Conservation (phyloP, 306 rosid genomes). For the Bauhinia variegata region DNA sequence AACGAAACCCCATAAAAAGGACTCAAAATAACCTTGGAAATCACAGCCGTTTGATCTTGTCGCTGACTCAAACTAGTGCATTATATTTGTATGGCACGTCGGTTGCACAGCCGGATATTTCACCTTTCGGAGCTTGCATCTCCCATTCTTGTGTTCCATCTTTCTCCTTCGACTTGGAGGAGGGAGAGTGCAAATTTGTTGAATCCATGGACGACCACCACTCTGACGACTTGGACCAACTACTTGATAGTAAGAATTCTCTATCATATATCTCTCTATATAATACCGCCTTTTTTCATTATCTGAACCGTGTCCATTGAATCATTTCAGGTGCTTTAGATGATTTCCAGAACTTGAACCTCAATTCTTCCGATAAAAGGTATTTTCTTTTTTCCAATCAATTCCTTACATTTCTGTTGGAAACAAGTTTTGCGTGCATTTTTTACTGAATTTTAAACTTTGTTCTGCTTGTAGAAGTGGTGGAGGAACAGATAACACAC, state of each 20-base stretch:
- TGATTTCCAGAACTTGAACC: slow-evolving; percentile 80
- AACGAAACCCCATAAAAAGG: too few relatives aligned
- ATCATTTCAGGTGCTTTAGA: slow-evolving; percentile 86
- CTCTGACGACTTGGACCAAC: slow-evolving; percentile 75
- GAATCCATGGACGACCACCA: slow-evolving; percentile 64
- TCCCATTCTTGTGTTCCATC: not conserved
- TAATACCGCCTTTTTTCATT: not conserved
- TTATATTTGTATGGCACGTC: not conserved
- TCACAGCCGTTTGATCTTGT: not conserved
- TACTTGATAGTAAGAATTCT: slow-evolving; percentile 69
- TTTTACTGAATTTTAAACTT: slow-evolving; percentile 9
- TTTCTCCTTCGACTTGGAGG: not conserved
- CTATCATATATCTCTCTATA: not conserved
- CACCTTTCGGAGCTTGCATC: not conserved
- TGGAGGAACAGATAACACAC: slow-evolving; percentile 41
- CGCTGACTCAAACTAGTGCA: not conserved
- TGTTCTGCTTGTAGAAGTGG: slow-evolving; percentile 32
- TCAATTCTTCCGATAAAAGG: slow-evolving; percentile 59
- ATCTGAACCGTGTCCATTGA: slow-evolving; percentile 10
- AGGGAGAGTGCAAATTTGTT: not conserved
- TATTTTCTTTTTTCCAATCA: slow-evolving; percentile 14
- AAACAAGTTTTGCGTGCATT: not conserved
- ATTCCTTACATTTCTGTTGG: not conserved
- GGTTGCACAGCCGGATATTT: slow-evolving; percentile 29
- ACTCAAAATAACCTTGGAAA: not conserved